These are phyloP conservation scores for Phytophthora foliorum DNA, from an alignment of 352 stramenopile genomes.

Conservation along the genomic window DNA sequence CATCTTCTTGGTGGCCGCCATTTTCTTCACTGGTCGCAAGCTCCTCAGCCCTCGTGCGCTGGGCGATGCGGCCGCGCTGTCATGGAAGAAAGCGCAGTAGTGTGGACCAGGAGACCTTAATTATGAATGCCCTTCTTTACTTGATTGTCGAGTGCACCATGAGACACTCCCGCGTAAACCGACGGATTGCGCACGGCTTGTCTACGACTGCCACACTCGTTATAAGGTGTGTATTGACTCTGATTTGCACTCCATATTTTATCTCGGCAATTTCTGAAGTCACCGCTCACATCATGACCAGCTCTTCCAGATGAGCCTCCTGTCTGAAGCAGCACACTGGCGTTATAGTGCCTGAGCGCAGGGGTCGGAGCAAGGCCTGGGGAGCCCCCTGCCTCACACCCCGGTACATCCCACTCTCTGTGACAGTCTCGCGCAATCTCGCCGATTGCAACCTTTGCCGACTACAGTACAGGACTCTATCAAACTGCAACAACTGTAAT, in stretches of 20 bases:
- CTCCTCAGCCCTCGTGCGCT: slow-evolving; percentile 58
- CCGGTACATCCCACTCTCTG: too few species aligned
- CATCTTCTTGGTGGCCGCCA: slow-evolving; percentile 57
- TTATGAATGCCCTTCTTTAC: not conserved
- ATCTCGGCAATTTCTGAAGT: too few species aligned
- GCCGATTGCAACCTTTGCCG: too few species aligned
- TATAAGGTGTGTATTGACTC: not conserved
- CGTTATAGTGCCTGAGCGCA: too few species aligned
- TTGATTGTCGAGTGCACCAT: not conserved
- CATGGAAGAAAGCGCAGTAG: slow-evolving; percentile 67
- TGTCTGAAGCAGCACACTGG: too few species aligned
- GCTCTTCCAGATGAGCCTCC: too few species aligned
- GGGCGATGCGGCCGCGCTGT: slow-evolving; percentile 58
- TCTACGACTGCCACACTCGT: not conserved
- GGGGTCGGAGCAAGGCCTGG: too few species aligned
- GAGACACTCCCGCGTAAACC: not conserved
- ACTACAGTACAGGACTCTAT: too few species aligned
- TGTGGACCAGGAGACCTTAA: not conserved
- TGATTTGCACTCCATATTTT: slow-evolving; percentile 1
- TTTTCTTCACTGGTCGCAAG: slow-evolving; percentile 61
- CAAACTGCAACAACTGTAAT: too few species aligned
- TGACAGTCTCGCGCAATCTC: slow-evolving; percentile 18
- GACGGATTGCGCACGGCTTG: not conserved
- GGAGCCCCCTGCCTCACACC: too few species aligned
- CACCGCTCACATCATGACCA: too few species aligned